Percentiles rank a stretch among this genome's conserved stretches.
phyloP scores from a whole-genome alignment of 768 basidiomycete genomes.

The Phylloporus scabripes region DNA sequence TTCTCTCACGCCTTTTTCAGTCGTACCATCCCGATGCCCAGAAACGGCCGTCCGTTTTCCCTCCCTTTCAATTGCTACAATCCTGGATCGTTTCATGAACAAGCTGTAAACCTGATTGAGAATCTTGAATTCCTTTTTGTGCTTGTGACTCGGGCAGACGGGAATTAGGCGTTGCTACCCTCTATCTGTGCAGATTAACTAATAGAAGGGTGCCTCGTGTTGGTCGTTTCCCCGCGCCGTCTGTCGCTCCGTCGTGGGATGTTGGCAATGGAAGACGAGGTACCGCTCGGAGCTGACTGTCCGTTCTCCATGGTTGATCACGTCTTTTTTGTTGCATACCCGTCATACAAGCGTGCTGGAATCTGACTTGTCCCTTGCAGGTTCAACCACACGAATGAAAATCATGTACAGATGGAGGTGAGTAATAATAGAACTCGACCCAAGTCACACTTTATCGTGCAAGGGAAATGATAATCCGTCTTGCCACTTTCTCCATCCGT shows the following conservation, averaged over 20 bases:
- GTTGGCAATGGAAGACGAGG: not conserved
- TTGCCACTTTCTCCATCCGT: not conserved
- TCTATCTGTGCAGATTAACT: constrained; percentile 7
- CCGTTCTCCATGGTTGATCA: not conserved
- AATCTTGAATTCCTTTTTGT: constrained; percentile 13
- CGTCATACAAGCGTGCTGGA: constrained; percentile 2
- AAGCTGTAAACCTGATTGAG: constrained; percentile 13
- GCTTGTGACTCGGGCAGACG: constrained; percentile 4
- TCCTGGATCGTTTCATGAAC: constrained; percentile 15
- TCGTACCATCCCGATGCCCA: constrained; percentile 7
- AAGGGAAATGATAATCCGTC: constrained; percentile 1
- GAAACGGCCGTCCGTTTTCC: constrained; percentile 4
- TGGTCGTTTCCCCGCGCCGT: not conserved
- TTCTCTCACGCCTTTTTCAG: constrained; percentile 10
- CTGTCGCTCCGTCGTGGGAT: not conserved
- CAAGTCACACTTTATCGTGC: constrained; percentile 19
- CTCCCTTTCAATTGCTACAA: constrained; percentile 9
- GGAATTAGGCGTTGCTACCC: constrained; percentile 20
- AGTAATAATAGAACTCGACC: constrained; percentile 16
- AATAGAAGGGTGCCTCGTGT: constrained; percentile 3
- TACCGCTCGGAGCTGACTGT: not conserved
- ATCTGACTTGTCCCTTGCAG: constrained; percentile 33
- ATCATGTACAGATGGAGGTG: constrained; percentile 74
- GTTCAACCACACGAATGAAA: constrained; percentile 67
- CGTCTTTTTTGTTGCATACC: not conserved